Base-by-base conservation (phyloP, 2,329 filamentous ascomycete genomes). In the Pseudocercospora macadamiae region DNA sequence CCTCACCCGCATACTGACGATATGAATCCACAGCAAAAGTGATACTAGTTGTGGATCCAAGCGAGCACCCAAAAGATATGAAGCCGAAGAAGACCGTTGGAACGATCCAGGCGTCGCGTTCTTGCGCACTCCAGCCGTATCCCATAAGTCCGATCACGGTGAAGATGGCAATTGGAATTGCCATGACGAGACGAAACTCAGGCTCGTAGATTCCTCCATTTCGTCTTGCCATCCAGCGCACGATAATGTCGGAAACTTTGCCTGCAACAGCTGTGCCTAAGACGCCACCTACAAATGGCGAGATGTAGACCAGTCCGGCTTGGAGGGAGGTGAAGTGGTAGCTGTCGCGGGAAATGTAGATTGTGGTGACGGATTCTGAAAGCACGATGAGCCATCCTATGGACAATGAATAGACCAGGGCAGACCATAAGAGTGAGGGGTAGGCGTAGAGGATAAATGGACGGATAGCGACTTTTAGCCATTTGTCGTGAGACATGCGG, bases 121-220 rank as follows among this genome's bases (percentile, higher is more conserved):
- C 82, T 62, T 91, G 75, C 0, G 89, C 91, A 8, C 89, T 92
- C 95, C 93, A 97, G n/a, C 93, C 93, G 70, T 95, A 97, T 2
- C 92, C 93, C 87, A 97, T 96, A 14, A 97, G 83, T 0, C 95
- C 95, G 28, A 93, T 86, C 1, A 87, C 86, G 0, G 93, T 97
- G 3, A 86, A 86, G 54, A 97, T 69, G 0, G 88, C 80, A 28
- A 97, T 87, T 0, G 93, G 93, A 2, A 88, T 76, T 0, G 86
- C 90, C 93, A 97, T 96, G 42, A 96, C 83, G 0, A 96, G 83
- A 5, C 93, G 86, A 70, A 96, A 97, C 74, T 97, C 93, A 0
- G 93, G 93, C 74, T 97, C 93, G 73, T 97, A 97, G 2, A 97
- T 80, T 1, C 93, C 93, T n/a, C 90, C 91, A 66, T 97, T 97